phyloP scores from a whole-genome alignment of 176 grass and related monocot species.

The Aegilops speltoides region DNA sequence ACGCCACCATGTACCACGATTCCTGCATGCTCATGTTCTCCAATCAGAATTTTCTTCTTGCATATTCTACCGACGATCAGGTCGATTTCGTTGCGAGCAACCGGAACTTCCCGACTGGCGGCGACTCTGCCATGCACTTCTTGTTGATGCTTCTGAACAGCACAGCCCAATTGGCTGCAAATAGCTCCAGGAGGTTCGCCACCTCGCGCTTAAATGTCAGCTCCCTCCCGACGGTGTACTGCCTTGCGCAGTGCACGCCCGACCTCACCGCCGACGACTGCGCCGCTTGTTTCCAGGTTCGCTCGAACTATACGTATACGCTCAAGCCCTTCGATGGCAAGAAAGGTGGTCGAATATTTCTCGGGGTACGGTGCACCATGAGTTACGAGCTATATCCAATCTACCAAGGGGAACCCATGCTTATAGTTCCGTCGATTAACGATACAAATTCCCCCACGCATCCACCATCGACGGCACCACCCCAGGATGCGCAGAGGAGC shows the following conservation, averaged over 20 bases:
- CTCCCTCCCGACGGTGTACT: neutral
- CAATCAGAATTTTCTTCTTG: constrained; percentile 26
- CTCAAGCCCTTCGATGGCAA: neutral
- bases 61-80: neutral
- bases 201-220: neutral
- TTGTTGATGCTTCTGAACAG: neutral
- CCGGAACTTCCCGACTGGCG: neutral
- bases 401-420: too few relatives aligned
- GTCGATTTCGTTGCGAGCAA: too few relatives aligned
- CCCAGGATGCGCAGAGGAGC: too few relatives aligned
- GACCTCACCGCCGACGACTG: constrained; percentile 31
- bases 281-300: constrained; percentile 19
- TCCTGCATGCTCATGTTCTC: constrained; percentile 47
- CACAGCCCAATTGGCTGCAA: constrained; percentile 8
- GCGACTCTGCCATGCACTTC: neutral
- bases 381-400: neutral
- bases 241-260: constrained; percentile 47
- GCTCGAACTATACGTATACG: too few relatives aligned
- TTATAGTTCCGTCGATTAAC: too few relatives aligned
- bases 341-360: neutral
- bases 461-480: too few relatives aligned
- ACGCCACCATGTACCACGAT: constrained; percentile 23
- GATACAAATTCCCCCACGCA: too few relatives aligned
- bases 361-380: neutral
- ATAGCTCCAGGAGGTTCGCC: constrained; percentile 4